Base-by-base conservation (phyloP, 164 flowering plant species). In the Stephania yunnanensis region DNA sequence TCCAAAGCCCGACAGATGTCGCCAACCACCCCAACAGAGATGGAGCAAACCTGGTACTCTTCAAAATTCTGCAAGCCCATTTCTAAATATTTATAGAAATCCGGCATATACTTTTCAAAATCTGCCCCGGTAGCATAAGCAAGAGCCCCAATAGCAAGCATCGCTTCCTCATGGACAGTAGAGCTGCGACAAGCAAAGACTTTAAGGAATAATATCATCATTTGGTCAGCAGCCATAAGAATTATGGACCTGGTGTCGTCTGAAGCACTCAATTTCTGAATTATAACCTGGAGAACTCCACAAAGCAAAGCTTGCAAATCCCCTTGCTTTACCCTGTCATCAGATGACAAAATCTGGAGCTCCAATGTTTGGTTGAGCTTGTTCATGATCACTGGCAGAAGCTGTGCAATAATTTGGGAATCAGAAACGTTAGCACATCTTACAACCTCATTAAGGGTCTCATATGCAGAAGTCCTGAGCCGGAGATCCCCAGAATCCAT, bases 151-250 rank as follows among this genome's bases (percentile, higher is more conserved):
- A 92, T 90, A 19, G 94, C 94, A 77, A 92, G 97, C 97, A 92
- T 90, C 4, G 93, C 95, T 82, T 92, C 97, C 79, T 92, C 95
- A 72, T 92, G 93, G 58, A 92, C 97, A 11, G 93, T 89, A n/a
- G 95, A 85, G 75, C 93, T 89, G 68, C 89, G 89, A 79, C 97
- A 92, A 36, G 81, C 89, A 84, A 92, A 89, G 52, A 92, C 92
- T 71, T 76, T 86, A 29, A 92, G 90, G 77, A 92, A 88, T 79
- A 87, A 72, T 2, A 85, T 20, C 97, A 92, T 92, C 48, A 92
- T 86, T 74, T 87, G 89, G 79, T 92, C 95, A 19, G 91, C 89
- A 19, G 78, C 78, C 81, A 91, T 92, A 48, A 89, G 86, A 11
- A 92, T 80, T 6, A 86, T 72, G 46, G 83, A 53, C 78, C 86